Base-by-base conservation (phyloP, 176 grass and related monocot genomes). In the Avena eriantha region DNA sequence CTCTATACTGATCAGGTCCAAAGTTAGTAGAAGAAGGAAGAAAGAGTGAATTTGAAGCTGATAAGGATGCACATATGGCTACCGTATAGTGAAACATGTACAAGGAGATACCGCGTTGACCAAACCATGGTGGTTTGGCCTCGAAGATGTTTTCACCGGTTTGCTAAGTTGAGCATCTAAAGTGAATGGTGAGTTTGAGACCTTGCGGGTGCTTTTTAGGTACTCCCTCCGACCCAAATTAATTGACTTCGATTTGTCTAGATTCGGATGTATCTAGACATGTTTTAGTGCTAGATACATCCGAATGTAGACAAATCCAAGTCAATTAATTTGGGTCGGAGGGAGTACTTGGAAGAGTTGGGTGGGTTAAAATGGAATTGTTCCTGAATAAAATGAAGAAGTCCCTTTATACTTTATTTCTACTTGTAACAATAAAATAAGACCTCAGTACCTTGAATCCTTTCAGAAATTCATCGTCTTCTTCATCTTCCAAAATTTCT, bases 391-490 rank as follows among this genome's bases (percentile, higher is more conserved):
- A 72, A 88, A 86, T 67, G 69, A 81, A 61, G 34, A 77, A 85
- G 21, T 15, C 57, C 36, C 21, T 33, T 34, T 63, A 29, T 23
- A 14, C 8, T 58, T 58, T 77, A 80, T 41, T 41, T 41, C 39
- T 64, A 48, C 21, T 58, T 80, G 53, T 58, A 63, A 85, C 71
- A 46, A 85, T 71, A 11, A 76, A 36, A 67, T 39, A 63, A 74
- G 10, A 83, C 34, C n/a, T 43, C 50, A 26, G 8, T 86, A 99
- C 97, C 97, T 99, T 99, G 80, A 99, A 99, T 87, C 94, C 97
- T 99, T 99, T 99, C 54, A 99, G 74, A 80, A 99, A 93, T 72
- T 87, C 94, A n/a, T 89, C 90, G 7, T 97, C 94, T 50, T 91
- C 97, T 79, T 94, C 94, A 74, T 99, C 97, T 86, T 94, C 85